phyloP scores from a whole-genome alignment of 352 stramenopile species.

The Elongisporangium undulatum region DNA sequence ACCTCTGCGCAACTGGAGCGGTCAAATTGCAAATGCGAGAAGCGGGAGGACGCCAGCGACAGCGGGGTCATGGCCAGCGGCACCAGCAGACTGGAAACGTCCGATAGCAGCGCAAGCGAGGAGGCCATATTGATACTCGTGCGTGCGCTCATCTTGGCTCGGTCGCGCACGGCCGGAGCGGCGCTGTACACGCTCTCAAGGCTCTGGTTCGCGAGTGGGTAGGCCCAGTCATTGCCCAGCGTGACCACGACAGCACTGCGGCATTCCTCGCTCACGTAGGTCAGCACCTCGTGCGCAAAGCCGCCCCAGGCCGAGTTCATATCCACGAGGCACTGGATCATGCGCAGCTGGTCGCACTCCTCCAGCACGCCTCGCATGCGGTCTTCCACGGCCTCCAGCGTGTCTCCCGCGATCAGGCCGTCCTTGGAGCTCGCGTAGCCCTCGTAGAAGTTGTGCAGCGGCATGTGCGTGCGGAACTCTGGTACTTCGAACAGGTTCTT shows the following conservation, averaged over 20 bases:
- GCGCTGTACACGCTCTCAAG: constrained; percentile 34
- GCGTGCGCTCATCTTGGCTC: constrained; percentile 52
- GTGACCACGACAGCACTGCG: constrained; percentile 40
- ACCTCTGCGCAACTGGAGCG: constrained; percentile 23
- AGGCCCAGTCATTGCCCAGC: constrained; percentile 73
- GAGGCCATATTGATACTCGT: constrained; percentile 60
- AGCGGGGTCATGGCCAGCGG: constrained; percentile 40
- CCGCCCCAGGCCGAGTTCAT: constrained; percentile 81
- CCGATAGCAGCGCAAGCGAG: constrained; percentile 52
- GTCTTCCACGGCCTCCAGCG: constrained; percentile 58
- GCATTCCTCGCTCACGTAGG: constrained; percentile 70
- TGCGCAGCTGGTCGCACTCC: constrained; percentile 56
- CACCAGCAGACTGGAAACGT: constrained; percentile 50
- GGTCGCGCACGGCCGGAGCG: constrained; percentile 32
- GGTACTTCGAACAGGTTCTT: constrained; percentile 64
- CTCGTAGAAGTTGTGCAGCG: constrained; percentile 83
- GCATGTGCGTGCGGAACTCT: constrained; percentile 73
- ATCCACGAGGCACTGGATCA: constrained; percentile 69
- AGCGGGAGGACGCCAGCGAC: constrained; percentile 20
- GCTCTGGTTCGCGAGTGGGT: constrained; percentile 51
- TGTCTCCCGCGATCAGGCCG: constrained; percentile 46
- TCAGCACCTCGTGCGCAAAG: constrained; percentile 65
- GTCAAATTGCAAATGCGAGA: constrained; percentile 22
- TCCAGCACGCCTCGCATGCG: constrained; percentile 56
- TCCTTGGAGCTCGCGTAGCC: constrained; percentile 39